Conservation (phyloP, 148 eudicot species). For the Oxyria digyna region DNA sequence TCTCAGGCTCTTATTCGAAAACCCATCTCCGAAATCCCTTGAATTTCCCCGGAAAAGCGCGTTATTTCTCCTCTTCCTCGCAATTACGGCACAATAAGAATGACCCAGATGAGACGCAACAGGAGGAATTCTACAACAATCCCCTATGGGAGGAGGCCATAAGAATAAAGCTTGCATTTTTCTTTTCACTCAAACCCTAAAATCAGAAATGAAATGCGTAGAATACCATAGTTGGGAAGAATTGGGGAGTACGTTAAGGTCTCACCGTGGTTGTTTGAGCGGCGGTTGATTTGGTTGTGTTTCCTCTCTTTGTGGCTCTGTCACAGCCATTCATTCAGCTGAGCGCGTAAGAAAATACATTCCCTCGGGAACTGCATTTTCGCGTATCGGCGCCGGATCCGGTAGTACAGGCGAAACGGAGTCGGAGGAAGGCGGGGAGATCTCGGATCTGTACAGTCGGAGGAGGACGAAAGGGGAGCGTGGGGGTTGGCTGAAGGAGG, state of each 20-base stretch:
- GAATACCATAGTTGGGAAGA: not conserved
- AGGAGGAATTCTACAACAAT: slow-evolving; percentile 26
- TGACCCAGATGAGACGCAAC: slow-evolving; percentile 29
- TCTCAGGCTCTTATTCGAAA: slow-evolving; percentile 6
- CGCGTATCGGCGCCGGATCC: no score
- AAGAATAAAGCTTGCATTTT: slow-evolving; percentile 61
- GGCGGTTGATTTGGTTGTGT: not conserved
- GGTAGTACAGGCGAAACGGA: no score
- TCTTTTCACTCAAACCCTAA: not conserved
- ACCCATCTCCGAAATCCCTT: slow-evolving; percentile 13
- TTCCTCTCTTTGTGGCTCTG: slow-evolving; percentile 1
- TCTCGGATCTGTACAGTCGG: no score
- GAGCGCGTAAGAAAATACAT: not conserved
- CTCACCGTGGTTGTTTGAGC: not conserved
- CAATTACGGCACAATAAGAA: slow-evolving; percentile 17
- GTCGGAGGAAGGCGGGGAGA: no score
- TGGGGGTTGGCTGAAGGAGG: no score
- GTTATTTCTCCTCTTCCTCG: slow-evolving; percentile 24
- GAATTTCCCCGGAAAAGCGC: slow-evolving; percentile 15
- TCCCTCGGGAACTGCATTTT: no score
- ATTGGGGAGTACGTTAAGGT: not conserved
- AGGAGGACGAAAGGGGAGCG: no score
- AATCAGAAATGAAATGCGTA: slow-evolving; percentile 7
- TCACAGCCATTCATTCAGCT: slow-evolving; percentile 8
- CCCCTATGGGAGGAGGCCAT: slow-evolving; percentile 42